A percentile compares a stretch with the other conserved stretches of the same genome.
Evolutionary conservation across 2,329 filamentous ascomycete genomes (phyloP).

Genomic region (Diaporthe helianthi): DNA sequence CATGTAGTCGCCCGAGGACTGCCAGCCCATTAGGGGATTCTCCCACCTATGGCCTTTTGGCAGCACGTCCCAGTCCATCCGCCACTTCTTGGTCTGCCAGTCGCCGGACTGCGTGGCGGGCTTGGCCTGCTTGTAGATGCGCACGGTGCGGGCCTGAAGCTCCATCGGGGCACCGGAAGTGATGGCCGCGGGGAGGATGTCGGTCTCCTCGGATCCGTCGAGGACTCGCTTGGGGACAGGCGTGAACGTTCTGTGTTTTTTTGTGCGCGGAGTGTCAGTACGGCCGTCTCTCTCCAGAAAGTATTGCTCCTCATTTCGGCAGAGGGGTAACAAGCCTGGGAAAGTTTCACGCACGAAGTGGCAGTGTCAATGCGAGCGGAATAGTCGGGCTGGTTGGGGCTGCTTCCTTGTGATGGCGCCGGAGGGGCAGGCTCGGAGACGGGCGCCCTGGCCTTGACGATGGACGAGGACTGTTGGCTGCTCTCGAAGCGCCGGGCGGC

Average conservation of each 20-base stretch:
- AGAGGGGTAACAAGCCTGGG: background rate
- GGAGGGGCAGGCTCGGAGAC: constrained; percentile 46
- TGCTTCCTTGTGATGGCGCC: constrained; percentile 45
- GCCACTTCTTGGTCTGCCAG: constrained; percentile 86
- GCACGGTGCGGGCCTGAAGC: constrained; percentile 90
- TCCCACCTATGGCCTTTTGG: constrained; percentile 96
- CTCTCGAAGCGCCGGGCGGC: constrained; percentile 63
- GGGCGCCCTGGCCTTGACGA: constrained; percentile 41
- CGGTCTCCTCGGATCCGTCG: constrained; percentile 84
- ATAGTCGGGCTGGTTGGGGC: constrained; percentile 79
- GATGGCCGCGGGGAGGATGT: constrained; percentile 79
- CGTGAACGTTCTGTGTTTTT: constrained; percentile 76
- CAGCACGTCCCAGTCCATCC: constrained; percentile 98
- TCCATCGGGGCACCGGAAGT: constrained; percentile 93
- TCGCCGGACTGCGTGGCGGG: constrained; percentile 95
- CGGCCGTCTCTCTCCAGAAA: background rate
- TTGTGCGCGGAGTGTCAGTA: constrained; percentile 31
- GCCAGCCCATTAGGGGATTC: constrained; percentile 98
- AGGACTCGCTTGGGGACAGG: constrained; percentile 89
- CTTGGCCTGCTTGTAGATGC: constrained; percentile 91
- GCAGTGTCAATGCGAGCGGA: constrained; percentile 82
- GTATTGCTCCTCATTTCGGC: background rate
- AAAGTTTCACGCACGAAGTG: constrained; percentile 74
- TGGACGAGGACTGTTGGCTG: constrained; percentile 48
- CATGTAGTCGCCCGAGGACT: constrained; percentile 93